phyloP scores from a whole-genome alignment of 2,329 filamentous ascomycete species.

The Penicillium janthinellum region DNA sequence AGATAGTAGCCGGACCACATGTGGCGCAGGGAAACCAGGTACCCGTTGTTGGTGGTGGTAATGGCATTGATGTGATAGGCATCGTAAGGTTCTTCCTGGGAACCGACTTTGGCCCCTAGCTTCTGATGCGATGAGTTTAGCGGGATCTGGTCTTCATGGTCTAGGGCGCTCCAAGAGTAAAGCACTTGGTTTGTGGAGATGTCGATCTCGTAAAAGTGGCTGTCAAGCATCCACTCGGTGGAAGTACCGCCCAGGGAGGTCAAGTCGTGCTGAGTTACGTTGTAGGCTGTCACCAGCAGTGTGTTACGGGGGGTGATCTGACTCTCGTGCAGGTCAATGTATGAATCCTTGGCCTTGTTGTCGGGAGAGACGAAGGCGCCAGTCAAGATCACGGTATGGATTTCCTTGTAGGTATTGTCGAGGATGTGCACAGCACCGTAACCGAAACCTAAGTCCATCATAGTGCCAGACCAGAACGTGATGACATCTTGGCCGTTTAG shows the following conservation, averaged over 20 bases:
- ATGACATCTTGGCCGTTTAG: constrained; percentile 38
- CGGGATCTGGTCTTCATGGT: constrained; percentile 35
- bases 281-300: constrained; percentile 39
- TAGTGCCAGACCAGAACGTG: constrained; percentile 41
- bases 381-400: constrained; percentile 33
- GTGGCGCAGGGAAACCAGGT: constrained; percentile 41
- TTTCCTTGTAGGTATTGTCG: constrained; percentile 38
- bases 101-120: constrained; percentile 10
- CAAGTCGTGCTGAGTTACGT: constrained; percentile 37
- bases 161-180: constrained; percentile 38
- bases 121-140: constrained; percentile 31
- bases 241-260: constrained; percentile 33
- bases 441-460: constrained; percentile 33
- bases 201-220: constrained; percentile 39
- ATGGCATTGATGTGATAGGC: constrained; percentile 42
- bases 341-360: constrained; percentile 27
- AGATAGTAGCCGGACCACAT: constrained; percentile 38
- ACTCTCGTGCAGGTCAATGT: constrained; percentile 41
- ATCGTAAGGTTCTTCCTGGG: constrained; percentile 34
- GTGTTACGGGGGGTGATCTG: constrained; percentile 37
- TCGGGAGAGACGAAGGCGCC: constrained; percentile 33
- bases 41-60: constrained; percentile 34
- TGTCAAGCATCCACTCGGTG: constrained; percentile 37
- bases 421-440: constrained; percentile 37
- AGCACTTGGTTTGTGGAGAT: constrained; percentile 38